Base-by-base conservation (phyloP, 306 rosid genomes). In the Albizia julibrissin region DNA sequence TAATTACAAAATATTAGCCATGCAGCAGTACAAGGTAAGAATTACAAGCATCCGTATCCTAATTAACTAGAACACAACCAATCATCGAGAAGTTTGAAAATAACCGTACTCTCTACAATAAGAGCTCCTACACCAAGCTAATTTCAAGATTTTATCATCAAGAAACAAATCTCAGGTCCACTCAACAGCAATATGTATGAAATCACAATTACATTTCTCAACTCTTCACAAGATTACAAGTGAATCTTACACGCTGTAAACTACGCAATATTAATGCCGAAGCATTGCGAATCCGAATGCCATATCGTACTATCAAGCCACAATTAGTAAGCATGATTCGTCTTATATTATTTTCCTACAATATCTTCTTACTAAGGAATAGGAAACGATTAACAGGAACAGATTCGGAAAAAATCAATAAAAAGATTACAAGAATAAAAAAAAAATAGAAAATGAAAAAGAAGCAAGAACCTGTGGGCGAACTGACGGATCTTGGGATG, bases 401-500 rank as follows among this genome's bases (percentile, higher is more conserved):
- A 43, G 11, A 34, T 18, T 58, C 27, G 10, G 13, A 31, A 18
- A 6, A 80, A 22, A 37, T 44, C 44, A 22, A 64, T 8, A 18
- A 12, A 40, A 5, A 40, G 8, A 43, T n/a, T 0, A 0, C 12
- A 21, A 47, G 22, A 0, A 50, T n/a, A 0, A 59, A 9, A 24
- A 21, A 34, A 8, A 8, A n/a, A n/a, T n/a, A n/a, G 33, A 6
- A 37, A 3, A 16, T 2, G n/a, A 9, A 39, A 11, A 58, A 34
- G 3, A 72, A 14, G 3, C 15, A 42, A 76, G 37, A 50, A 95
- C 99, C 98, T 85, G 39, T 83, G 94, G 85, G 89, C 84, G 76
- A 95, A 93, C 49, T 85, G 84, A 50, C 98, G 97, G 75, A 90
- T 79, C 89, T 84, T 91, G 11, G 91, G 88, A 79, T 85, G 82